Evolutionary conservation across 2,329 filamentous ascomycete species (phyloP), one percentile per base, ranked within the genome.

Genomic region (Pestalotiopsis sp.): DNA sequence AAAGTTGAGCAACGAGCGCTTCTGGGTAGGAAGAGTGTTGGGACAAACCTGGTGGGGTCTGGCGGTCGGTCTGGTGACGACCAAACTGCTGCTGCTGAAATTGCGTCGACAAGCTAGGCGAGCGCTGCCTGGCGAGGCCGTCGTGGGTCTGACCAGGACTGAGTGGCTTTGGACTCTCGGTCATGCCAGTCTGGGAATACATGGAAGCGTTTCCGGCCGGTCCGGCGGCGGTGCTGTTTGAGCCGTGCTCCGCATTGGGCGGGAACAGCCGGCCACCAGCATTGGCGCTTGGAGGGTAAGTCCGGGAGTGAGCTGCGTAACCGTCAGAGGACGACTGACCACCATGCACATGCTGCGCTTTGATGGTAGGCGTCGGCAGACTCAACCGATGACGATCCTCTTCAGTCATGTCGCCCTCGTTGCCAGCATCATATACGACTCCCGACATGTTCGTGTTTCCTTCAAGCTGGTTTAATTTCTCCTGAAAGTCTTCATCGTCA

Each of bases 161-260:
- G 56, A 97, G 84, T 3, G 94, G 92, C 77, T 95, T 97, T 0
- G 94, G 94, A 72, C 93, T 97, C 79, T 97, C 94, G 3, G 92
- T 96, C 83, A 97, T 92, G 69, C 83, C 87, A 66, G 88, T 87
- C 71, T 94, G 90, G 9, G 90, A 87, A 77, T 93, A 97, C 72
- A 94, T 87, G 20, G 86, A 87, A 61, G 83, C 83, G 69, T 82
- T 84, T 60, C 82, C 82, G 31, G 57, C 82, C 80, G 66, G 81
- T 81, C 36, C 78, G 14, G 85, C 84, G 70, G 87, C 86, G 11
- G 90, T 87, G 71, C 84, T 87, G 11, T 86, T 83, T 65, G 87
- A 84, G 31, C 81, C 84, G 71, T 88, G 87, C 70, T 87, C 88
- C 41, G 86, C 81, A 66, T 86, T 87, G 14, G 91, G 90, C 58